Conservation (phyloP, 2,329 filamentous ascomycete genomes). For the Daldinia sp. region DNA sequence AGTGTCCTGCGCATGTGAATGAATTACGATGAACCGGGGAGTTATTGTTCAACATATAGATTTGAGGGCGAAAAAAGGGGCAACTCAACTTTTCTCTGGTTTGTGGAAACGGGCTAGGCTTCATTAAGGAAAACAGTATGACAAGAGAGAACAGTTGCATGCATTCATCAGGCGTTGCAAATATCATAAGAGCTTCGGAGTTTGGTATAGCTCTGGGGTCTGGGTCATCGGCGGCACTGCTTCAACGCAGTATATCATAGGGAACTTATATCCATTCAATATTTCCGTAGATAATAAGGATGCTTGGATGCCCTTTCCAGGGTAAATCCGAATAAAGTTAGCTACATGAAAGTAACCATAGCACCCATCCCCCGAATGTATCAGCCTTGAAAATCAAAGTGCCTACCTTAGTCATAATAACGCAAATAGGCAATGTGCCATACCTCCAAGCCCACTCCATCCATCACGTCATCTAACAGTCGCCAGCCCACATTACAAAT, state of each 20-base stretch:
- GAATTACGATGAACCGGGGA: conserved; percentile 26
- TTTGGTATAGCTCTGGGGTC: conserved; percentile 41
- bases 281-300: conserved; percentile 31
- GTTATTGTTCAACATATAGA: conserved; percentile 46
- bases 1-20: conserved; percentile 44
- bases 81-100: conserved; percentile 47
- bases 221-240: conserved; percentile 47
- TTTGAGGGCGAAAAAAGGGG: conserved; percentile 39
- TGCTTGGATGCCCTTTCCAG: conserved; percentile 8
- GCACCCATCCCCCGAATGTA: conserved; percentile 5
- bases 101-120: conserved; percentile 36
- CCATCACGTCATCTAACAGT: conserved; percentile 12
- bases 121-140: conserved; percentile 37
- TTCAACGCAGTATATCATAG: conserved; percentile 51
- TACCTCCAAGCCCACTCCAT: neutral
- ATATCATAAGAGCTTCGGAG: conserved; percentile 42
- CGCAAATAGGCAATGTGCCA: neutral
- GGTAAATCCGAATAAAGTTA: conserved; percentile 15
- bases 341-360: conserved; percentile 8
- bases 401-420: conserved; percentile 7
- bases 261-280: conserved; percentile 27
- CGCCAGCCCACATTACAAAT: conserved; percentile 7
- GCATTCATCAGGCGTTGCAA: conserved; percentile 50
- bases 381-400: neutral
- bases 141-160: conserved; percentile 42